Evolutionary conservation across 257 asterid genomes (phyloP).

Genomic region (Sherardia arvensis): DNA sequence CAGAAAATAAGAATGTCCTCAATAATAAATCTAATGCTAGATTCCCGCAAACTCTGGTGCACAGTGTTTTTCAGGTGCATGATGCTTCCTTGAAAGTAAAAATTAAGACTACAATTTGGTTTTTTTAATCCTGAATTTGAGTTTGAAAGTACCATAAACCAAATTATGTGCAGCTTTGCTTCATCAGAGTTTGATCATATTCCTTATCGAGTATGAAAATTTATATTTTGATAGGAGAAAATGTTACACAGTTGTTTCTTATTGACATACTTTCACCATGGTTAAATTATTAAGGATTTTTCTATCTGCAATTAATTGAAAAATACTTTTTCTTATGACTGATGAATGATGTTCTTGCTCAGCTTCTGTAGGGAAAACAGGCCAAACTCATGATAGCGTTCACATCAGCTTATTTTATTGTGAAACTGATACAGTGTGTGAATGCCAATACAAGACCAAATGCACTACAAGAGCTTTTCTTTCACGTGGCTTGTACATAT

Average conservation of each 20-base stretch:
- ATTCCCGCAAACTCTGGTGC: conserved; percentile 20
- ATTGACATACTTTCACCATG: background rate
- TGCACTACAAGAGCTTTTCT: conserved; percentile 37
- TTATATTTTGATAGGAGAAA: background rate
- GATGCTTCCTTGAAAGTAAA: conserved; percentile 1
- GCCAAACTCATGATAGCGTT: conserved; percentile 44
- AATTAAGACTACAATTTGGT: background rate
- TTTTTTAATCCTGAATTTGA: background rate
- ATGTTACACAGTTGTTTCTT: no score
- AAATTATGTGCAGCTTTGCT: background rate
- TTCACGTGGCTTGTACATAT: conserved; percentile 31
- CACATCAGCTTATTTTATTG: conserved; percentile 36
- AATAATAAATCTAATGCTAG: conserved; percentile 21
- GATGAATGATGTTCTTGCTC: conserved; percentile 4
- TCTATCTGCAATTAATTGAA: background rate
- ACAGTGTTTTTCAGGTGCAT: conserved; percentile 40
- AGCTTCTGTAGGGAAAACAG: conserved; percentile 44
- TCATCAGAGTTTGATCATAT: background rate
- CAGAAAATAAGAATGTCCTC: conserved; percentile 18
- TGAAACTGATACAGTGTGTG: conserved; percentile 33
- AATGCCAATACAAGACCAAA: conserved; percentile 22
- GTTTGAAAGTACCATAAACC: background rate
- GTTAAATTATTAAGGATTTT: no score
- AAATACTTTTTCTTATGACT: background rate
- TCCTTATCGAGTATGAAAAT: background rate